Percentiles rank a stretch among this genome's conserved stretches.
Evolutionary conservation across 306 rosid genomes (phyloP).

Genomic region (Albizia julibrissin): DNA sequence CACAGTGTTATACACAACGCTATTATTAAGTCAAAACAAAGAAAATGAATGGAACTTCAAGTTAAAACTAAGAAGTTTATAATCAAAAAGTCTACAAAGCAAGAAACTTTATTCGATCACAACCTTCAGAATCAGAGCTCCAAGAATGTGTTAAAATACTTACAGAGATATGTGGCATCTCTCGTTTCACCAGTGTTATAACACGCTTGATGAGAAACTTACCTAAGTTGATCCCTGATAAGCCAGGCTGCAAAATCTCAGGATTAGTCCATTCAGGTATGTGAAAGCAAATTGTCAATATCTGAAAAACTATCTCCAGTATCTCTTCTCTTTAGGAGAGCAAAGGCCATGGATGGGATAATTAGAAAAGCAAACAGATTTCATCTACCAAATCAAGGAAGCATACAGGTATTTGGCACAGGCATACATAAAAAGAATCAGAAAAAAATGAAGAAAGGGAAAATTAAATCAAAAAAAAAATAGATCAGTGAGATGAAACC

Average conservation of each 20-base stretch:
- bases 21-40: slow-evolving; percentile 19
- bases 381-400: background rate
- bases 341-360: slow-evolving; percentile 9
- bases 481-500: slow-evolving; percentile 16
- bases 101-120: slow-evolving; percentile 10
- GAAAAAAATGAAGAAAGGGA: background rate
- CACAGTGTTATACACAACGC: slow-evolving; percentile 15
- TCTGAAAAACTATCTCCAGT: slow-evolving; percentile 1
- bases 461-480: slow-evolving; percentile 23
- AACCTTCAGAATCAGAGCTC: slow-evolving; percentile 31
- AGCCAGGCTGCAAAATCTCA: slow-evolving; percentile 75
- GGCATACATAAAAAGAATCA: slow-evolving; percentile 20
- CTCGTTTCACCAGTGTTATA: slow-evolving; percentile 81
- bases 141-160: slow-evolving; percentile 43
- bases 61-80: background rate
- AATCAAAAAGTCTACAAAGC: slow-evolving; percentile 27
- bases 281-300: background rate
- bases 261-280: slow-evolving; percentile 33
- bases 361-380: slow-evolving; percentile 29
- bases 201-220: slow-evolving; percentile 94
- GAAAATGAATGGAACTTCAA: background rate
- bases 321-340: slow-evolving; percentile 10
- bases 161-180: slow-evolving; percentile 84
- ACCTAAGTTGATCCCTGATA: slow-evolving; percentile 92
- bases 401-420: slow-evolving; percentile 12